A percentile compares a stretch with the other conserved stretches of the same genome.
These are phyloP conservation scores for Huntiella abstrusa DNA, from an alignment of 2,329 filamentous ascomycete genomes.

Conservation along the genomic window DNA sequence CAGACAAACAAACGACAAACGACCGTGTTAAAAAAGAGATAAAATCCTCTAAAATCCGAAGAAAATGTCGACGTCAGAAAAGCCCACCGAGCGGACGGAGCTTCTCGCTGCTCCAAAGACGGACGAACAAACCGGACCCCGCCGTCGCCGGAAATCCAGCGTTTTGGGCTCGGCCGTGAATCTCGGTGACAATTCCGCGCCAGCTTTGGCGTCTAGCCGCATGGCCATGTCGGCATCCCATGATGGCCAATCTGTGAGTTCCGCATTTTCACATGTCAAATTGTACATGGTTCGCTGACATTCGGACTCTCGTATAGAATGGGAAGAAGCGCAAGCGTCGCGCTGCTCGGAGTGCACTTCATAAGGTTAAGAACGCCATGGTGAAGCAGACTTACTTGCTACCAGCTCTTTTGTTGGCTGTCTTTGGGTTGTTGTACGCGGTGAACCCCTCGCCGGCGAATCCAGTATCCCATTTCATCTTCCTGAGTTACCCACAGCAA, in stretches of 20 bases:
- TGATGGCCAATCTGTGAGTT: slow-evolving; percentile 9
- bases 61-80: too few species aligned
- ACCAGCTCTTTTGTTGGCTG: slow-evolving; percentile 47
- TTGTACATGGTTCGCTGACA: slow-evolving; percentile 3
- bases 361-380: slow-evolving; percentile 32
- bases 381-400: slow-evolving; percentile 42
- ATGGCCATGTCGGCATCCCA: slow-evolving; percentile 23
- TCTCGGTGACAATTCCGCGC: slow-evolving; percentile 36
- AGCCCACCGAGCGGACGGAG: background rate
- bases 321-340: slow-evolving; percentile 29
- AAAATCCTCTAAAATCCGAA: too few species aligned
- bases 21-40: background rate
- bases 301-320: background rate
- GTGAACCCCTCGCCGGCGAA: slow-evolving; percentile 62
- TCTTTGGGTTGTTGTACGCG: slow-evolving; percentile 50
- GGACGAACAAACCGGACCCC: slow-evolving; percentile 17
- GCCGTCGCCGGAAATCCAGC: slow-evolving; percentile 37
- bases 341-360: slow-evolving; percentile 30
- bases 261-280: background rate
- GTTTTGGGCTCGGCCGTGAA: slow-evolving; percentile 33
- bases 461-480: slow-evolving; percentile 62
- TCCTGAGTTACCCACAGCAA: slow-evolving; percentile 64
- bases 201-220: slow-evolving; percentile 33
- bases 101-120: background rate
- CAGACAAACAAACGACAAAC: background rate